A percentile compares a stretch with the other conserved stretches of the same genome.
These are phyloP conservation scores for Chlorophyllum brunneum DNA, from an alignment of 768 basidiomycete species.

Conservation along the genomic window DNA sequence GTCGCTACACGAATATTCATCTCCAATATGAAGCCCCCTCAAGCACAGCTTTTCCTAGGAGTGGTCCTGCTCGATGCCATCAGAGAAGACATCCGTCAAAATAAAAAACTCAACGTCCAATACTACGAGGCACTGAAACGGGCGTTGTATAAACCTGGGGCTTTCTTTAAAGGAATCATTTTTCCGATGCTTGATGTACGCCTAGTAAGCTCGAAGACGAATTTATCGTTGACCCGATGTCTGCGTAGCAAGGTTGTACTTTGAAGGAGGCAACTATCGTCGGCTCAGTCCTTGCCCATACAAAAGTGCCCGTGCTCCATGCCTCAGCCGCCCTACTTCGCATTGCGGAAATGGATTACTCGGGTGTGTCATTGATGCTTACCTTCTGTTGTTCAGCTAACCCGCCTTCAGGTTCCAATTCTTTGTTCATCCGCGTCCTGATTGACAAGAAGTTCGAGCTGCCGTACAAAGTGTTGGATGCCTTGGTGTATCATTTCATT, in stretches of 20 bases:
- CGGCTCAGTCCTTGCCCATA: slow-evolving; percentile 85
- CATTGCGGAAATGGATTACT: slow-evolving; percentile 95
- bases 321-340: slow-evolving; percentile 92
- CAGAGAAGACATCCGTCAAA: slow-evolving; percentile 79
- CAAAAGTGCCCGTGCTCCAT: slow-evolving; percentile 94
- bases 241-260: slow-evolving; percentile 63
- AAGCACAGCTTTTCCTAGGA: slow-evolving; percentile 88
- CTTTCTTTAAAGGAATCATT: slow-evolving; percentile 97
- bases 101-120: slow-evolving; percentile 89
- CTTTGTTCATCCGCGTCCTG: slow-evolving; percentile 93
- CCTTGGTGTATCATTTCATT: slow-evolving; percentile 97
- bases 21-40: slow-evolving; percentile 93
- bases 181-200: slow-evolving; percentile 92
- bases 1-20: slow-evolving; percentile 95
- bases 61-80: slow-evolving; percentile 90
- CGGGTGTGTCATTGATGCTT: slow-evolving; percentile 43
- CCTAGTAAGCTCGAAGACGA: not conserved
- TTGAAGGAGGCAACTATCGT: slow-evolving; percentile 94
- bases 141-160: slow-evolving; percentile 92
- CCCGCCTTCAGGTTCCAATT: slow-evolving; percentile 67
- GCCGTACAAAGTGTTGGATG: slow-evolving; percentile 97
- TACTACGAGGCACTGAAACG: slow-evolving; percentile 92
- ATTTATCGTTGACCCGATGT: not conserved
- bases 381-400: slow-evolving; percentile 1
- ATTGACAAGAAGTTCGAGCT: slow-evolving; percentile 98